Evolutionary conservation across 73 alveolate genomes (phyloP).

Genomic region (Durusdinium trenchii): DNA sequence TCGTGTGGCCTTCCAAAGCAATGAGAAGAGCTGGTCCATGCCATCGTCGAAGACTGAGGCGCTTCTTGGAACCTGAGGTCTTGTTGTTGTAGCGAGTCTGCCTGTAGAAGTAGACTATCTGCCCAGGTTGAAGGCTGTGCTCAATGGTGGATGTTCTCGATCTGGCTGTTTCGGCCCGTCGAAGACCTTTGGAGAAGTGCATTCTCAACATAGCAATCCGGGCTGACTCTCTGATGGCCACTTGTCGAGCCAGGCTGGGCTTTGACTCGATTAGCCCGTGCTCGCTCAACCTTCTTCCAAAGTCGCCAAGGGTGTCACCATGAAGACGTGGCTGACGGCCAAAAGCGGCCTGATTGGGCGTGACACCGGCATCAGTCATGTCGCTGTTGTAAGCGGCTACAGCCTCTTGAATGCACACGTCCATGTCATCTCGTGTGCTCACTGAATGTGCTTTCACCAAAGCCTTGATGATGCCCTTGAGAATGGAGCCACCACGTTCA

Average conservation of each 20-base stretch:
- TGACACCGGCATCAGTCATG: neutral
- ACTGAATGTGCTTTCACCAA: no score
- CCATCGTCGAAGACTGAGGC: neutral
- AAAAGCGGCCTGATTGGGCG: neutral
- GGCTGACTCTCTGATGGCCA: conserved; percentile 29
- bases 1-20: neutral
- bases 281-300: neutral
- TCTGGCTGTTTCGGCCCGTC: conserved; percentile 18
- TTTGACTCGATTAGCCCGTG: neutral
- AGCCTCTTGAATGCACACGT: no score
- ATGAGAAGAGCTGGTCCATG: neutral
- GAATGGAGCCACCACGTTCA: no score
- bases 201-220: neutral
- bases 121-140: neutral
- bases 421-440: no score
- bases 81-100: neutral
- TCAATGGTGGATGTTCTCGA: conserved; percentile 5
- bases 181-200: neutral
- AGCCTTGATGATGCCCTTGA: no score
- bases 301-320: neutral
- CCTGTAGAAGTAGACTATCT: conserved; percentile 19
- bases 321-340: conserved; percentile 31
- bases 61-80: neutral
- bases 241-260: neutral
- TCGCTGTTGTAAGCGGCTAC: conserved; percentile 11